phyloP scores from a whole-genome alignment of 768 basidiomycete genomes.

The Leccinum imitatum region DNA sequence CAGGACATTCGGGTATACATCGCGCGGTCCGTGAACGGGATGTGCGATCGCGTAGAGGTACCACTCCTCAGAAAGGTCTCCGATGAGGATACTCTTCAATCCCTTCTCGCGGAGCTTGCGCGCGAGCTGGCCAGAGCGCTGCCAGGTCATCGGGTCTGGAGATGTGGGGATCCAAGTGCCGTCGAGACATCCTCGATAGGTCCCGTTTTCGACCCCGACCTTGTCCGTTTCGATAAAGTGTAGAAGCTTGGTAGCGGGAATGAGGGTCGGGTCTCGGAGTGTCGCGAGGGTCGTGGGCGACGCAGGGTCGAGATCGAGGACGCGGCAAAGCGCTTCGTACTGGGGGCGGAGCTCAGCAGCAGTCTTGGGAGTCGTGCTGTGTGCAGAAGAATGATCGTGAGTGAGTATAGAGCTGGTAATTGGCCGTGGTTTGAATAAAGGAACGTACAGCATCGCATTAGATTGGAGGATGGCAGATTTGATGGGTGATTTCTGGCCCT shows the following conservation, averaged over 20 bases:
- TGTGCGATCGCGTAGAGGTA: slow-evolving; percentile 74
- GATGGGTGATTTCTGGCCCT: slow-evolving; percentile 59
- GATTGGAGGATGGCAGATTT: slow-evolving; percentile 67
- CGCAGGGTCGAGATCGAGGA: slow-evolving; percentile 54
- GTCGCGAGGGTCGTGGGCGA: slow-evolving; percentile 47
- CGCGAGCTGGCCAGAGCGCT: slow-evolving; percentile 60
- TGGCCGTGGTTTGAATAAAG: not conserved
- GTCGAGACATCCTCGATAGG: slow-evolving; percentile 68
- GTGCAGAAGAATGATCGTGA: not conserved
- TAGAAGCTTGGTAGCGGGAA: slow-evolving; percentile 52
- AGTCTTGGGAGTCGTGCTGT: slow-evolving; percentile 58
- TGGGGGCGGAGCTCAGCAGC: slow-evolving; percentile 57
- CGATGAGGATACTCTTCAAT: slow-evolving; percentile 59
- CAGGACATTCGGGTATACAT: slow-evolving; percentile 56
- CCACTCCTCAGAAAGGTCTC: slow-evolving; percentile 75
- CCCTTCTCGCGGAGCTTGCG: slow-evolving; percentile 54
- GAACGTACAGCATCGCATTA: slow-evolving; percentile 65
- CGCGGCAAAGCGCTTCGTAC: slow-evolving; percentile 59
- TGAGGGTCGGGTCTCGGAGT: slow-evolving; percentile 48
- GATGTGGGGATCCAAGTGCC: slow-evolving; percentile 53
- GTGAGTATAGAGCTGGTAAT: not conserved
- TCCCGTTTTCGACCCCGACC: slow-evolving; percentile 53
- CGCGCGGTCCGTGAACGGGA: slow-evolving; percentile 46
- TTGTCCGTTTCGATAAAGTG: slow-evolving; percentile 57
- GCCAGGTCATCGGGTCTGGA: slow-evolving; percentile 66